A percentile compares a stretch with the other conserved stretches of the same genome.
Conservation (phyloP, 352 stramenopile species). For the Phytophthora fragariaefolia region DNA sequence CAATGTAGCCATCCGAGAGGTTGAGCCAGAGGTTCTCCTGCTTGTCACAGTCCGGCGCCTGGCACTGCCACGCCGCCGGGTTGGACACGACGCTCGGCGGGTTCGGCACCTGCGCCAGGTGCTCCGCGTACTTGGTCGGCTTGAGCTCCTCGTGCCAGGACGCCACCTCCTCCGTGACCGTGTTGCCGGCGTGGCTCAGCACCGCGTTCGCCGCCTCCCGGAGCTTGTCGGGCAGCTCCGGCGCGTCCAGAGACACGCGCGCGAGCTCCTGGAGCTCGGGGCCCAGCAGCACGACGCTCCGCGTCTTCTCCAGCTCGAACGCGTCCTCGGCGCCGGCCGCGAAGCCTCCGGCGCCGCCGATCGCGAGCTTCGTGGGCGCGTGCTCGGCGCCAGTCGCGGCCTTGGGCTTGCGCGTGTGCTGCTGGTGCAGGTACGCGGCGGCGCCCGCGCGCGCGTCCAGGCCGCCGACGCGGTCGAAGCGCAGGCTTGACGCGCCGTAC, state of each 20-base stretch:
- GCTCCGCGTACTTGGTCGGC: conserved; percentile 77
- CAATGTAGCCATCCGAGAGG: conserved; percentile 92
- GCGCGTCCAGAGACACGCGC: conserved; percentile 41
- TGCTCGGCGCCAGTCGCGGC: not conserved
- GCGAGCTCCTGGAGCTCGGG: conserved; percentile 48
- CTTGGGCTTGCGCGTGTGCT: conserved; percentile 52
- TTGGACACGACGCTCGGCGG: conserved; percentile 76
- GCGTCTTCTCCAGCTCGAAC: conserved; percentile 84
- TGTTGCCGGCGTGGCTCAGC: conserved; percentile 79
- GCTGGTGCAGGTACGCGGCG: conserved; percentile 84
- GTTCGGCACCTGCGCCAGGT: conserved; percentile 69
- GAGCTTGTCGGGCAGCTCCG: conserved; percentile 53
- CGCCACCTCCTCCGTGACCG: conserved; percentile 77
- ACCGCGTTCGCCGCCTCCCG: conserved; percentile 66
- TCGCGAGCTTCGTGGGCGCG: conserved; percentile 92
- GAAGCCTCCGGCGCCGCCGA: conserved; percentile 97
- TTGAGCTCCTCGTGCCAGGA: conserved; percentile 88
- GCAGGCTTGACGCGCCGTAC: conserved; percentile 81
- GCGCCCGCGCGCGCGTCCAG: conserved; percentile 15
- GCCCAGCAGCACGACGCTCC: conserved; percentile 80
- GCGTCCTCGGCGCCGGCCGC: conserved; percentile 85
- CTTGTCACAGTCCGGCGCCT: conserved; percentile 94
- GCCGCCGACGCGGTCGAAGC: conserved; percentile 50
- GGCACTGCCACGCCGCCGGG: conserved; percentile 80
- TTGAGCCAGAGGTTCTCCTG: conserved; percentile 99